Evolutionary conservation across 2,329 filamentous ascomycete species (phyloP).

Genomic region (Paraphaeosphaeria minitans): DNA sequence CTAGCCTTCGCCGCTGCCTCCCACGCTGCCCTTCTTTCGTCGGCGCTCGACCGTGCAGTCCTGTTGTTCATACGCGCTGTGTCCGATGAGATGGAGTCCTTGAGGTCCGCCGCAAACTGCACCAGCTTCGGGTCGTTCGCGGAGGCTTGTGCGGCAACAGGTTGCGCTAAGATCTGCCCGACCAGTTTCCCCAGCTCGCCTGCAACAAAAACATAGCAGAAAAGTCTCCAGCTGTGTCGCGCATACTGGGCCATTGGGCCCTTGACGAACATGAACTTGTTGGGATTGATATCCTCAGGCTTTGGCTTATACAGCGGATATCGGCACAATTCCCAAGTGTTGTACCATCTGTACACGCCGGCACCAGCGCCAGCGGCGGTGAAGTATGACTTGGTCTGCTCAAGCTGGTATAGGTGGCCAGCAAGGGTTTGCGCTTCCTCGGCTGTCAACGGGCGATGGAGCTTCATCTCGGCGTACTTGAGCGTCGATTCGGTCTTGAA

Average conservation of each 20-base stretch:
- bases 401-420: conserved; percentile 45
- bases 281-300: conserved; percentile 44
- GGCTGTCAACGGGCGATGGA: conserved; percentile 46
- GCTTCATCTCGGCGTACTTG: conserved; percentile 35
- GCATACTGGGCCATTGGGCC: conserved; percentile 41
- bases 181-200: conserved; percentile 41
- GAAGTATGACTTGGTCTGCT: conserved; percentile 48
- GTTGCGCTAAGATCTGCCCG: conserved; percentile 42
- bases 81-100: conserved; percentile 24
- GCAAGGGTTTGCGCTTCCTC: conserved; percentile 52
- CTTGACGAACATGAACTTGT: conserved; percentile 43
- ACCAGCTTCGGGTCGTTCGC: conserved; percentile 49
- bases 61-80: conserved; percentile 4
- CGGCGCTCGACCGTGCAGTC: background rate
- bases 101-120: conserved; percentile 46
- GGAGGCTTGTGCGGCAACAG: conserved; percentile 38
- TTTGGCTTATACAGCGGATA: conserved; percentile 53
- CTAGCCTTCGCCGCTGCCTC: conserved; percentile 14
- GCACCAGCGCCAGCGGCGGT: conserved; percentile 39
- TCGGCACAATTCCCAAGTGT: conserved; percentile 39
- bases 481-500: conserved; percentile 42
- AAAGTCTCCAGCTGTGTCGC: conserved; percentile 35
- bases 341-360: conserved; percentile 43
- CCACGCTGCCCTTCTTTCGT: conserved; percentile 10
- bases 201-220: conserved; percentile 31